These are phyloP conservation scores for Francoa sonchifolia DNA, from an alignment of 441 rosid genomes.

Conservation along the genomic window DNA sequence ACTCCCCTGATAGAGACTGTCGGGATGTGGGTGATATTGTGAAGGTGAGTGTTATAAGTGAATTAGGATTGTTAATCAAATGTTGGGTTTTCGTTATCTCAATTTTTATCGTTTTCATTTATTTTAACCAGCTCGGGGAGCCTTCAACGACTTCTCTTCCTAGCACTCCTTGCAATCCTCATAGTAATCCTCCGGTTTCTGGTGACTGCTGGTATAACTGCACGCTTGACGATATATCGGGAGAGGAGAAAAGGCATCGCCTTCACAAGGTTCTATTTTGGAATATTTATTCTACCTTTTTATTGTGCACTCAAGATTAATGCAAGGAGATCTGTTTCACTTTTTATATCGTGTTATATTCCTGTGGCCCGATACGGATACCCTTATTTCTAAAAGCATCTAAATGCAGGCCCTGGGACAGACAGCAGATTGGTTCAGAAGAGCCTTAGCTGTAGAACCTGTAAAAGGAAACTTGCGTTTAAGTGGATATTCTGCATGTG, in stretches of 20 bases:
- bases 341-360: not conserved
- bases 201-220: conserved; percentile 99
- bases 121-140: conserved; percentile 70
- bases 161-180: conserved; percentile 71
- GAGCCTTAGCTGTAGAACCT: conserved; percentile 94
- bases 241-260: conserved; percentile 75
- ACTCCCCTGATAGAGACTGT: conserved; percentile 85
- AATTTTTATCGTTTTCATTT: conserved; percentile 8
- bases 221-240: conserved; percentile 80
- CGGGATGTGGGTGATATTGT: conserved; percentile 70
- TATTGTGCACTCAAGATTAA: conserved; percentile 1
- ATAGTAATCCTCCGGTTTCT: conserved; percentile 59
- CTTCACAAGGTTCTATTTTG: conserved; percentile 58
- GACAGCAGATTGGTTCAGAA: conserved; percentile 89
- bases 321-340: not conserved
- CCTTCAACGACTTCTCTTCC: conserved; percentile 42
- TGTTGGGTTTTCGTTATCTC: conserved; percentile 7
- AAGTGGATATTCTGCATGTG: conserved; percentile 99
- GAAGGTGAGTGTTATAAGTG: conserved; percentile 41
- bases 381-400: conserved; percentile 19
- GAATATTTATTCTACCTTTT: not conserved
- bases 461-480: conserved; percentile 89
- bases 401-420: conserved; percentile 78
- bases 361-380: not conserved
- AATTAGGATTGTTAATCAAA: conserved; percentile 8